Conservation (phyloP, 108 stramenopile genomes). For the Conticribra guillardii region DNA sequence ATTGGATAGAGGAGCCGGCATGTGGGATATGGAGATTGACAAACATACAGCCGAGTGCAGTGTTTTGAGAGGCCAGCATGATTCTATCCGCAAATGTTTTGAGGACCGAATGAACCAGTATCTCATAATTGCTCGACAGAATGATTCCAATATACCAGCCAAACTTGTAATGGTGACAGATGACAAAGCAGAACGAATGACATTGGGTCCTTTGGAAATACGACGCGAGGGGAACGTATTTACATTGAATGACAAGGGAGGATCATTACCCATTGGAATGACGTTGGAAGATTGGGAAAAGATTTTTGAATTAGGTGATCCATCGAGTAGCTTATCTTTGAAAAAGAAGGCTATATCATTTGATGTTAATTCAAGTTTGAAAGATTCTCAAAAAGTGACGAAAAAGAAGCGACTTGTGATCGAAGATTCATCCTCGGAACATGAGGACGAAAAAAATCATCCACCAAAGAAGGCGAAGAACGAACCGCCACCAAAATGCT, state of each 20-base stretch:
- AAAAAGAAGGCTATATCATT: not conserved
- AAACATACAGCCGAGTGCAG: constrained; percentile 46
- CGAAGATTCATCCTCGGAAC: constrained; percentile 11
- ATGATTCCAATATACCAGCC: constrained; percentile 7
- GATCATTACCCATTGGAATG: constrained; percentile 58
- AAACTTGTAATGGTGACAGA: constrained; percentile 35
- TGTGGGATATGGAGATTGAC: constrained; percentile 57
- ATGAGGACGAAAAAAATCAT: not conserved
- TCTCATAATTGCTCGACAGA: constrained; percentile 3
- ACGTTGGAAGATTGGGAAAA: constrained; percentile 55
- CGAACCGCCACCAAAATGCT: not conserved
- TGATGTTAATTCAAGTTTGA: not conserved
- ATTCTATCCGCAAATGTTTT: constrained; percentile 35
- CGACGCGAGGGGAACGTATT: constrained; percentile 62
- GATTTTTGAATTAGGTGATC: constrained; percentile 22
- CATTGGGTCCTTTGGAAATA: constrained; percentile 36
- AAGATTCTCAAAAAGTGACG: not conserved
- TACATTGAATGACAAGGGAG: constrained; percentile 45
- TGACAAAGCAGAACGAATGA: constrained; percentile 76
- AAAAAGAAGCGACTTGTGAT: constrained; percentile 23
- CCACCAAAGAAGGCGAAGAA: not conserved
- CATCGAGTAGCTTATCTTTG: not conserved
- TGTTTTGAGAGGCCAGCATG: constrained; percentile 37
- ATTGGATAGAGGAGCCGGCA: constrained; percentile 51
- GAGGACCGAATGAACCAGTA: constrained; percentile 35